phyloP scores from a whole-genome alignment of 257 asterid species.

The Solanum dulcamara region DNA sequence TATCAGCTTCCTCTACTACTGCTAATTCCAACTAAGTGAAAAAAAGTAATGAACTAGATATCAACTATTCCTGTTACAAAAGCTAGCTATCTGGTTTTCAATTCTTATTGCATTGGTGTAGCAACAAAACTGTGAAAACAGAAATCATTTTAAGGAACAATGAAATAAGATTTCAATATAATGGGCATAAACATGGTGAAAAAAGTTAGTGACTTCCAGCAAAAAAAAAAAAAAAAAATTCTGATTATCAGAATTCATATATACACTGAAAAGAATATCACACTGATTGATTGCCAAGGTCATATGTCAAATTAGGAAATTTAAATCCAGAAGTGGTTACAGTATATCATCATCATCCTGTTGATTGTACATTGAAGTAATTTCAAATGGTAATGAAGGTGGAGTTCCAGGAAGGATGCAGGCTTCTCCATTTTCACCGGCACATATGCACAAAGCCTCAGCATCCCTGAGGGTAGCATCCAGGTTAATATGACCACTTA shows the following conservation, averaged over 20 bases:
- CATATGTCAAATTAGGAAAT: background rate
- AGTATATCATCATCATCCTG: slow-evolving; percentile 71
- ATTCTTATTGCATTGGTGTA: background rate
- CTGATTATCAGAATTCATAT: background rate
- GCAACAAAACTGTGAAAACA: background rate
- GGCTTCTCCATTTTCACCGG: slow-evolving; percentile 93
- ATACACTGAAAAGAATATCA: background rate
- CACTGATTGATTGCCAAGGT: background rate
- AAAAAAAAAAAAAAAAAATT: background rate
- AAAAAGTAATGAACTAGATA: background rate
- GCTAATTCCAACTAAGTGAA: background rate
- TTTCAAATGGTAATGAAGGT: slow-evolving; percentile 77
- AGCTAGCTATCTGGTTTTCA: background rate
- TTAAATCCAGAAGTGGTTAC: slow-evolving; percentile 8
- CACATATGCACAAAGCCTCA: slow-evolving; percentile 82
- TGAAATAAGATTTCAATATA: background rate
- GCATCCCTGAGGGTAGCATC: slow-evolving; percentile 81
- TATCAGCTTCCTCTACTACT: background rate
- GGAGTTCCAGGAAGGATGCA: slow-evolving; percentile 96
- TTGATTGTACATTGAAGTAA: slow-evolving; percentile 55
- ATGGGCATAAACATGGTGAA: background rate
- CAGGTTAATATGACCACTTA: slow-evolving; percentile 82
- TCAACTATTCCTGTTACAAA: background rate
- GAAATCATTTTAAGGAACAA: background rate
- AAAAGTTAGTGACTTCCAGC: background rate